Evolutionary conservation across 208 protist genomes (phyloP), one percentile per base, ranked within the genome.

Genomic region (Crithidia brevicula): DNA sequence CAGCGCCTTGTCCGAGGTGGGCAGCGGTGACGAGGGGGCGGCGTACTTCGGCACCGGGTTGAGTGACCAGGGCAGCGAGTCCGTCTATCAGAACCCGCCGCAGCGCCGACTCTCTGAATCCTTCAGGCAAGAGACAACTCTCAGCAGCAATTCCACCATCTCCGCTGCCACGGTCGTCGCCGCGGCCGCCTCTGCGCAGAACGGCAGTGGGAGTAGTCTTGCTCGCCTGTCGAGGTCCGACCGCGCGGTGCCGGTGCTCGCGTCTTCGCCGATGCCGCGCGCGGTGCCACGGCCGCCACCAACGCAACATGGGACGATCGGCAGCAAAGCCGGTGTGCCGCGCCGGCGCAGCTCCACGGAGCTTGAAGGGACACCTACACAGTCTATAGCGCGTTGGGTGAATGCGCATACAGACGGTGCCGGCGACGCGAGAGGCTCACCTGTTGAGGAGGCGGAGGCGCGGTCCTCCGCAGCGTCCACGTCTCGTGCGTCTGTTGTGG

Each of bases 71-170:
- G 57, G 18, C 20, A 60, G 51, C n/a, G 46, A 52, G 16, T 20
- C 54, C 1, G 18, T 20, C 4, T 9, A 45, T 11, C 27, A 25
- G 20, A 16, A 13, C 3, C 15, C 31, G 22, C 15, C 30, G 22
- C 66, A 64, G 56, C 56, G 45, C 3, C 66, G 56, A 1, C 36
- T 72, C 22, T 63, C 66, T 2, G 46, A 47, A 20, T 50, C 53
- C 4, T 15, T 27, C 1, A 20, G 31, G 5, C 28, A 46, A 20
- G 16, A 42, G 0, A 28, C 9, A 11, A 62, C 5, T n/a, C 20
- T 7, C 36, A 40, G 36, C 36, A 40, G 10, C 36, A 40, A 16
- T 13, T 40, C 36, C 1, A 40, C 36, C 10, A 13, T 40, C 8
- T 40, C 36, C 36, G 36, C 36, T 13, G 36, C 36, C 36, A 40